Evolutionary conservation across 345 rosid species (phyloP).

Genomic region (Cardamine resedifolia): DNA sequence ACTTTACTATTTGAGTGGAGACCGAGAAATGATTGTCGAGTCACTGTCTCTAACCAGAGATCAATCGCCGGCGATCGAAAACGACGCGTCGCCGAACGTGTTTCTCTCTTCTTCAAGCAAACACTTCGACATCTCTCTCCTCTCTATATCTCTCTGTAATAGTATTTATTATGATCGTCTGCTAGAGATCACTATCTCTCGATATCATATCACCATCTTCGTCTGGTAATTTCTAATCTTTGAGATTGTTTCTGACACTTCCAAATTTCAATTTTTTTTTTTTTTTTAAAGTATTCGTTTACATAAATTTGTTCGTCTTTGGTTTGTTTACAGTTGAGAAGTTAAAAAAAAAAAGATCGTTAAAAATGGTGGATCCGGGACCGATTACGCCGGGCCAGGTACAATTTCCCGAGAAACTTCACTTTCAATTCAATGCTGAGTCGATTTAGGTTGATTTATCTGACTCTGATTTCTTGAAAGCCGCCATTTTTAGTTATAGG

Average conservation of each 20-base stretch:
- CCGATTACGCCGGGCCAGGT: conserved; percentile 92
- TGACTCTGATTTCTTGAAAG: not conserved
- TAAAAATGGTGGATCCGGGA: conserved; percentile 62
- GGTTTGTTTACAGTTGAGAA: conserved; percentile 27
- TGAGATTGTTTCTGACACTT: not conserved
- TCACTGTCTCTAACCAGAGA: conserved; percentile 30
- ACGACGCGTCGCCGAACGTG: conserved; percentile 54
- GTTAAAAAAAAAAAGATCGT: conserved; percentile 24
- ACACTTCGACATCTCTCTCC: conserved; percentile 18
- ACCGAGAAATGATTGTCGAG: not conserved
- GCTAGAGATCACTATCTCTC: conserved; percentile 37
- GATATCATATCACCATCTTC: conserved; percentile 2
- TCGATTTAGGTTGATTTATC: not conserved
- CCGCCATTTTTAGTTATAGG: conserved; percentile 2
- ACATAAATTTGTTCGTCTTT: not conserved
- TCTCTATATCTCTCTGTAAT: conserved; percentile 19
- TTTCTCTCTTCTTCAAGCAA: conserved; percentile 74
- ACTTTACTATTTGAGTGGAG: conserved; percentile 7
- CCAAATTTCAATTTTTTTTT: not conserved
- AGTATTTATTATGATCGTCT: conserved; percentile 43
- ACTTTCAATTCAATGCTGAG: conserved; percentile 22
- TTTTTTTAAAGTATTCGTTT: not conserved
- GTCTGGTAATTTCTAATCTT: conserved; percentile 33
- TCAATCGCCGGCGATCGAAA: conserved; percentile 42
- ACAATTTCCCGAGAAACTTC: not conserved